phyloP scores from a whole-genome alignment of 2,329 filamentous ascomycete genomes.

The Botrytis squamosa region DNA sequence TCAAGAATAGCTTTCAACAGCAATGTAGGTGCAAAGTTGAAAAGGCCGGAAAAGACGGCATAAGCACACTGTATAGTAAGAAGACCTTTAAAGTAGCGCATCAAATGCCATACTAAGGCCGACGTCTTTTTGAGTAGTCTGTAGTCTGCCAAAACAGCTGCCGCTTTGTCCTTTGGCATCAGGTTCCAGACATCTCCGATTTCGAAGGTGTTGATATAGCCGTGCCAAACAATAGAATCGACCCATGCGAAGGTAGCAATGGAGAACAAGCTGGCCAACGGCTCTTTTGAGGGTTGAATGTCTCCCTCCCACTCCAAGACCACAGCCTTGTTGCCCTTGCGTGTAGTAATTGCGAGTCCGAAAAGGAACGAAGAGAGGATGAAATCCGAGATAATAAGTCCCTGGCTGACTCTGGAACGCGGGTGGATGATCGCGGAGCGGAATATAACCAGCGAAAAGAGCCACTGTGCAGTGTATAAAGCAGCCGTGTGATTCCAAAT shows the following conservation, averaged over 20 bases:
- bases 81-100: constrained; percentile 77
- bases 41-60: constrained; percentile 75
- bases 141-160: constrained; percentile 75
- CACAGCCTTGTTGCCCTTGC: constrained; percentile 89
- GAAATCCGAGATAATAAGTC: constrained; percentile 72
- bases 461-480: constrained; percentile 81
- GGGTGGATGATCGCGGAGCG: constrained; percentile 83
- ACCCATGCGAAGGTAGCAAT: constrained; percentile 88
- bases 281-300: constrained; percentile 82
- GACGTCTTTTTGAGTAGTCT: constrained; percentile 81
- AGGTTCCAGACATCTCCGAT: constrained; percentile 91
- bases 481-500: constrained; percentile 91
- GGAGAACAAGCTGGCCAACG: constrained; percentile 84
- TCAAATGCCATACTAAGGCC: constrained; percentile 73
- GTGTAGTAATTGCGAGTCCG: constrained; percentile 72
- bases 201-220: constrained; percentile 81
- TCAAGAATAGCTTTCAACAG: constrained; percentile 88
- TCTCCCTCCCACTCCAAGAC: constrained; percentile 85
- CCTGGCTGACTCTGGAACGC: constrained; percentile 58
- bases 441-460: constrained; percentile 73
- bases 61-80: constrained; percentile 76
- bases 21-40: constrained; percentile 89
- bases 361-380: constrained; percentile 71
- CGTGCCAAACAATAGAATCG: constrained; percentile 82
- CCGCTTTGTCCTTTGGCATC: constrained; percentile 82